Percentiles rank a stretch among this genome's conserved stretches.
Conservation (phyloP, 192 early-diverging fungal genomes). For the Kappamyces sp. region DNA sequence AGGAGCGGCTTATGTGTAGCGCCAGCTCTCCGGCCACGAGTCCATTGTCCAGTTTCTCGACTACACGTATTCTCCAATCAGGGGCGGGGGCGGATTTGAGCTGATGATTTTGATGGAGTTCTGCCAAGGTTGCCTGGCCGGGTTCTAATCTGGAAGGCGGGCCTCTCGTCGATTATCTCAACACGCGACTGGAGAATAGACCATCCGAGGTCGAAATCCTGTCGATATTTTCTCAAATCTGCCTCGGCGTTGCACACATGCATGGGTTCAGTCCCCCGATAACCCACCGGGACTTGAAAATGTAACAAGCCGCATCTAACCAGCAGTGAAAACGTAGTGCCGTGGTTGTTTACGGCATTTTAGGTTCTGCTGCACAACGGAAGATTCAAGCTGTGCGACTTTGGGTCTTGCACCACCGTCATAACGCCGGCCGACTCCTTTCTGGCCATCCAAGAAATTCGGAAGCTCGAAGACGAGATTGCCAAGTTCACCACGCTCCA, state of each 20-base stretch:
- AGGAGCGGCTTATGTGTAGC: not conserved
- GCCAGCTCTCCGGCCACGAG: conserved; percentile 52
- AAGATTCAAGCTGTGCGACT: conserved; percentile 88
- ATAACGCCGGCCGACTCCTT: conserved; percentile 48
- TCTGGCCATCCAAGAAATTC: conserved; percentile 60
- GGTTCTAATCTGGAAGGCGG: conserved; percentile 50
- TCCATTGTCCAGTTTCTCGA: conserved; percentile 80
- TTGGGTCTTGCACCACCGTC: conserved; percentile 78
- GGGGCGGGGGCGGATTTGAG: conserved; percentile 63
- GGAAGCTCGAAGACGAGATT: conserved; percentile 82
- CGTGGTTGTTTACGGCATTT: too few relatives aligned
- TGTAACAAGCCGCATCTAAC: conserved; percentile 85
- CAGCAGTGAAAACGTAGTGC: conserved; percentile 16
- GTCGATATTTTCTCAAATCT: conserved; percentile 79
- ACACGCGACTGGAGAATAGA: conserved; percentile 63
- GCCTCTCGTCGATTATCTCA: conserved; percentile 79
- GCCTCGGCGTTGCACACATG: conserved; percentile 85
- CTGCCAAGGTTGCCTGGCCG: conserved; percentile 56
- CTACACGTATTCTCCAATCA: conserved; percentile 46
- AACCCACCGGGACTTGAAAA: conserved; percentile 72
- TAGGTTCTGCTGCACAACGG: conserved; percentile 52
- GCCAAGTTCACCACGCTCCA: conserved; percentile 81
- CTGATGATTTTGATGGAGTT: conserved; percentile 88
- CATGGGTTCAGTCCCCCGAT: conserved; percentile 78
- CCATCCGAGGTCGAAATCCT: conserved; percentile 81